Percentiles rank a stretch among this genome's conserved stretches.
These are phyloP conservation scores for Colletotrichum karsti DNA, from an alignment of 2,329 filamentous ascomycete species.

Conservation along the genomic window DNA sequence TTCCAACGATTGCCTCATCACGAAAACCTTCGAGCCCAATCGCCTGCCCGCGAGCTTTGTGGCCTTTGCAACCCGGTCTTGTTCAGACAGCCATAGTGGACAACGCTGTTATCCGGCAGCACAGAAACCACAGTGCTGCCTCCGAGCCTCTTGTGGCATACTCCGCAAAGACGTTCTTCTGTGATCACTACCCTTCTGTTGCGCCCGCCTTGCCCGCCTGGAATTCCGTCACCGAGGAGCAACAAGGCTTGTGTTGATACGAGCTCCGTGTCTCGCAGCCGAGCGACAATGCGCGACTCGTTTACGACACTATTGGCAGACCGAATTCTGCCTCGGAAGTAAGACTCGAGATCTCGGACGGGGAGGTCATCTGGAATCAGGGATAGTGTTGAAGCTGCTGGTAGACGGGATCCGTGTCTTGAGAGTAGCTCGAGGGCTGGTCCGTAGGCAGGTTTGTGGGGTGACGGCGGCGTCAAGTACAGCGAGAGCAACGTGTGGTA, in stretches of 20 bases:
- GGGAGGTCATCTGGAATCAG: constrained; percentile 85
- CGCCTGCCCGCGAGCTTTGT: constrained; percentile 41
- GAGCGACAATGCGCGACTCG: constrained; percentile 79
- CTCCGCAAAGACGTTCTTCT: constrained; percentile 89
- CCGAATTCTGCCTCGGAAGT: constrained; percentile 91
- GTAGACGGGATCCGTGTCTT: constrained; percentile 89
- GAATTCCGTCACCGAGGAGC: constrained; percentile 74
- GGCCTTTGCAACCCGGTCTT: constrained; percentile 50
- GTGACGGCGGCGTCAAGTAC: constrained; percentile 83
- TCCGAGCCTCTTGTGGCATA: constrained; percentile 92
- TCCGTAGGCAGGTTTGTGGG: constrained; percentile 75
- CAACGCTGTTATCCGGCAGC: constrained; percentile 81
- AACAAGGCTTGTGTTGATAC: constrained; percentile 79
- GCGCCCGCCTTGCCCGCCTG: constrained; percentile 59
- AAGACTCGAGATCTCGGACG: constrained; percentile 82
- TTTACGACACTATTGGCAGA: constrained; percentile 84
- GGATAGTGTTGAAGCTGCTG: constrained; percentile 84
- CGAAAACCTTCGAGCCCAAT: constrained; percentile 46
- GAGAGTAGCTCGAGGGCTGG: constrained; percentile 90
- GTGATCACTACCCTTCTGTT: constrained; percentile 79
- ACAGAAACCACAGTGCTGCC: constrained; percentile 88
- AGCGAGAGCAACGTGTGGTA: constrained; percentile 91
- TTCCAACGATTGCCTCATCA: constrained; percentile 27
- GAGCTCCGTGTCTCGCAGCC: constrained; percentile 80
- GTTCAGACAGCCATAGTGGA: constrained; percentile 82